phyloP scores from a whole-genome alignment of 2,329 filamentous ascomycete genomes.

The Talaromyces sp. region DNA sequence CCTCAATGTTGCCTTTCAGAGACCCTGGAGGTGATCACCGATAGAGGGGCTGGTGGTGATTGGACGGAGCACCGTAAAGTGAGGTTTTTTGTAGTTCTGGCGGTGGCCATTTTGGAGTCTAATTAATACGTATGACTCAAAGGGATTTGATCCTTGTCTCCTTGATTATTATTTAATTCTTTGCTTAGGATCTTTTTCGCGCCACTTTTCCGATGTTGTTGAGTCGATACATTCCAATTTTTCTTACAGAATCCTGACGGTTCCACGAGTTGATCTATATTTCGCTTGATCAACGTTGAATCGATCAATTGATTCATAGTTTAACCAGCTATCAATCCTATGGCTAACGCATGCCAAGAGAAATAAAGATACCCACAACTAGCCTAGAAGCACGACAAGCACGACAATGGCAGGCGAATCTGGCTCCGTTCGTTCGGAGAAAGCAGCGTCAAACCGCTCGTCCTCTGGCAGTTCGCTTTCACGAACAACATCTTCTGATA shows the following conservation, averaged over 20 bases:
- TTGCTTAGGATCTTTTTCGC: not conserved
- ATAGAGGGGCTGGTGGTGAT: not conserved
- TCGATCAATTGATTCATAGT: not conserved
- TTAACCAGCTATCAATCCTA: not conserved
- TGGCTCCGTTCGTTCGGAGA: not conserved
- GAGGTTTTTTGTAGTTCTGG: not conserved
- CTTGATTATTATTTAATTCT: not conserved
- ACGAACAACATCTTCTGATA: not conserved
- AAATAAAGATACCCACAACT: not conserved
- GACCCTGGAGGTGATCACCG: not conserved
- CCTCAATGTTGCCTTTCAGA: not conserved
- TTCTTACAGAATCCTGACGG: not conserved
- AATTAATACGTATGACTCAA: not conserved
- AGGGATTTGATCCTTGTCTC: not conserved
- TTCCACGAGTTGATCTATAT: not conserved
- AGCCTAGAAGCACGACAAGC: not conserved
- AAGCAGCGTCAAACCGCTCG: not conserved
- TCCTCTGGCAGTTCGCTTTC: not conserved
- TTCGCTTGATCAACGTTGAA: not conserved
- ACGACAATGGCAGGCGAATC: not conserved
- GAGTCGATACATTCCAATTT: not conserved
- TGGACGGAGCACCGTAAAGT: not conserved
- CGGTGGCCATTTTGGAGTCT: not conserved
- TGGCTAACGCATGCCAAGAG: not conserved
- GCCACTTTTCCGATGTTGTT: not conserved